Evolutionary conservation across 2,329 filamentous ascomycete species (phyloP), one percentile per base, ranked within the genome.

Genomic region (Fusarium domesticum): DNA sequence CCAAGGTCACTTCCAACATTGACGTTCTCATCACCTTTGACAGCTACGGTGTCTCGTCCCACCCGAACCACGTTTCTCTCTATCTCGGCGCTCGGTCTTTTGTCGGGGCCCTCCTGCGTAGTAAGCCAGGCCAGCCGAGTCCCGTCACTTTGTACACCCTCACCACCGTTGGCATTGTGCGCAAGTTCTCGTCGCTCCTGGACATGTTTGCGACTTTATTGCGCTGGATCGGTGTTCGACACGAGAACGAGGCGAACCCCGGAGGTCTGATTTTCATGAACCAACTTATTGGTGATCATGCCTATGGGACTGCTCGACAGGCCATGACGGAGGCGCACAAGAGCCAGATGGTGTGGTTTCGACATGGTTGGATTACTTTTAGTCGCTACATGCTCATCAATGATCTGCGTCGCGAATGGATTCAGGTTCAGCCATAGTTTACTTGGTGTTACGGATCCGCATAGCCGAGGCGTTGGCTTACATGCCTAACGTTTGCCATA

Each of bases 291-390:
- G 74, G 84, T 51, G 78, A 60, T 2, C 69, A 69, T 37, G 72
- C 69, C n/a, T 65, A 74, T 45, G 64, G 64, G 8, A 73, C 76
- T 20, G 92, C 89, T 6, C 85, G 91, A 71, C 77, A 73, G 42
- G 91, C 93, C 23, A 98, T 98, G 93, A 90, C 87, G 2, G 76
- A 78, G 42, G 92, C 88, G 19, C 93, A 98, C 72, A 76, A 83
- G 70, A 96, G 90, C 67, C 93, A 98, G 76, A 98, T 98, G 93
- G 81, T 88, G 30, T 98, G 93, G 93, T 98, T 97, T 64, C 81
- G 93, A 6, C 97, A 90, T 80, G 89, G 90, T 3, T 98, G 91
- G 90, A 96, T 98, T 62, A 77, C 81, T 0, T 65, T 96, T 45
- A 93, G 90, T 60, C 77, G 93, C 48, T 98, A 97, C 70, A 97